Conservation (phyloP, 352 stramenopile genomes). For the Phytophthora pisi region DNA sequence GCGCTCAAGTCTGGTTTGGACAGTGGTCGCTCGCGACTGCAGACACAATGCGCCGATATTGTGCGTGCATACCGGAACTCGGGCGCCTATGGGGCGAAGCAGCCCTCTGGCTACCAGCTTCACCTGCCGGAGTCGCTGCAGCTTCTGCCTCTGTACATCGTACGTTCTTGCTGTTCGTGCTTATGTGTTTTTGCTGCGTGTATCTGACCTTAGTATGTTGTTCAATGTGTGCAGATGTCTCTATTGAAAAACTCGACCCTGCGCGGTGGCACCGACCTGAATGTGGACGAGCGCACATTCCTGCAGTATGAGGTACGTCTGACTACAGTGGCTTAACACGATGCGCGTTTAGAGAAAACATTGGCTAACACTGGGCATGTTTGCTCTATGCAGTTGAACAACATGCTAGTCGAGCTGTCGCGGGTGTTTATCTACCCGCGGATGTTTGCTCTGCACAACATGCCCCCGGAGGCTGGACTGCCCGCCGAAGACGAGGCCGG, state of each 20-base stretch:
- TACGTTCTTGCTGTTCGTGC: constrained; percentile 42
- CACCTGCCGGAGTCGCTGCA: constrained; percentile 92
- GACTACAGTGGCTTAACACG: background rate
- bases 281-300: constrained; percentile 95
- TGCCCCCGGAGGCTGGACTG: constrained; percentile 89
- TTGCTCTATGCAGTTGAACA: constrained; percentile 73
- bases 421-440: constrained; percentile 97
- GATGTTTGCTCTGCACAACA: constrained; percentile 95
- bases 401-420: constrained; percentile 93
- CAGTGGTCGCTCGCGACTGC: constrained; percentile 92
- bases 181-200: constrained; percentile 2
- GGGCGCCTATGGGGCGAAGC: constrained; percentile 72
- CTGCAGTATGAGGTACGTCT: constrained; percentile 84
- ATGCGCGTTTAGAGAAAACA: constrained; percentile 2
- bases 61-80: constrained; percentile 91
- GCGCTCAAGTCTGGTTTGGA: constrained; percentile 95
- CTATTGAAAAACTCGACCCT: constrained; percentile 98
- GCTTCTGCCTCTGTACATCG: constrained; percentile 95
- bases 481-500: constrained; percentile 48
- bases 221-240: constrained; percentile 83
- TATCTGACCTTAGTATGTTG: constrained; percentile 11
- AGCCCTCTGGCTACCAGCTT: constrained; percentile 76
- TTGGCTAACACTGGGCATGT: constrained; percentile 18
- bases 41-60: constrained; percentile 94
- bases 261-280: constrained; percentile 96